Evolutionary conservation across 306 rosid species (phyloP), one percentile per base, ranked within the genome.

Genomic region (Spatholobus suberectus): DNA sequence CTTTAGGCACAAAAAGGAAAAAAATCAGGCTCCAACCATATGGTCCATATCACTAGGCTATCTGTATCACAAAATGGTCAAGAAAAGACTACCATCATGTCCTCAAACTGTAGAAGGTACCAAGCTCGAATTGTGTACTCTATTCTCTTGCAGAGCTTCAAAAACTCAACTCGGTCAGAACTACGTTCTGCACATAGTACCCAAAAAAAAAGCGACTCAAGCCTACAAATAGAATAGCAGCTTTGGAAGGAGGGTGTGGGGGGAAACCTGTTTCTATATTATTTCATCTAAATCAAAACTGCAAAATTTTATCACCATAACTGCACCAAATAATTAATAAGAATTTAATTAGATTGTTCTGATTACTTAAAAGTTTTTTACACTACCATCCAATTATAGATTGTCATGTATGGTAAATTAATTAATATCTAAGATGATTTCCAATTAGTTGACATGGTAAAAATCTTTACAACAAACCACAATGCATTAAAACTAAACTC

Each of bases 41-140:
- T n/a, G n/a, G n/a, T n/a, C n/a, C n/a, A n/a, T 38, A 51, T 73
- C 44, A 41, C 55, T 62, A 81, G 54, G 21, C 23, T 63, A 63
- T 8, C 0, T 55, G 35, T 81, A 18, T 49, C 54, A 66, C 32
- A 51, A 41, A 62, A 61, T 80, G 52, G 43, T 72, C 0, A 68
- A 24, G 51, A 38, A 66, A 66, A 65, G 7, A 82, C 58, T 89
- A 95, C 98, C 99, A 95, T 95, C 91, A 95, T 88, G 75, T 95
- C 99, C 84, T 95, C 99, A 83, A 93, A 95, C 38, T 95, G 99
- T 26, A 95, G 90, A 81, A 88, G 92, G 74, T 93, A 95, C 99
- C 98, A 95, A 32, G 98, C 98, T 70, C 99, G 88, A 83, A 95
- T 89, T n/a, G 97, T 95, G 80, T 89, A 95, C 89, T 95, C 98